Evolutionary conservation across 164 flowering plant genomes (phyloP).

Genomic region (Vitis labrusca): DNA sequence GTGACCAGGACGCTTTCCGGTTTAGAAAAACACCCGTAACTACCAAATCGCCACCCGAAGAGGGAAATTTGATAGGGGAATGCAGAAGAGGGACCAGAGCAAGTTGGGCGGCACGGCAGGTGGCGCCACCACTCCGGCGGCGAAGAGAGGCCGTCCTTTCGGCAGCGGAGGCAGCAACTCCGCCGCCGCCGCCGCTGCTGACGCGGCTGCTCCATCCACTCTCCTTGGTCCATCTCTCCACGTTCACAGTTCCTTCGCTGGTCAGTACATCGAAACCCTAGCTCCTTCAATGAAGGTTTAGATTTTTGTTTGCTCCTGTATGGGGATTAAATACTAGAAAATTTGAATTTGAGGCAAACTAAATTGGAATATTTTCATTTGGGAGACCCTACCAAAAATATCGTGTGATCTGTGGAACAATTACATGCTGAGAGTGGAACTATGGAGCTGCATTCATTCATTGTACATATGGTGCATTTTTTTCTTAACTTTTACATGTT

Average conservation of each 20-base stretch:
- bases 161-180: slow-evolving; percentile 54
- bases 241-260: slow-evolving; percentile 77
- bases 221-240: slow-evolving; percentile 94
- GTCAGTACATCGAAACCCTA: slow-evolving; percentile 37
- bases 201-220: slow-evolving; percentile 59
- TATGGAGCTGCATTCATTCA: too few species aligned
- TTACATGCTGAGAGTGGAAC: too few species aligned
- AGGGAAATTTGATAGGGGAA: slow-evolving; percentile 13
- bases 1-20: slow-evolving; percentile 4
- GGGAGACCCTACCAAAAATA: too few species aligned
- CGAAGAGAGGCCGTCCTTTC: slow-evolving; percentile 90
- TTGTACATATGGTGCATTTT: too few species aligned
- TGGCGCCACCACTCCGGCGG: slow-evolving; percentile 55
- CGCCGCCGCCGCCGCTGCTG: slow-evolving; percentile 47
- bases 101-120: slow-evolving; percentile 59
- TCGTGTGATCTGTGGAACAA: too few species aligned
- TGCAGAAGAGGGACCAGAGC: slow-evolving; percentile 73
- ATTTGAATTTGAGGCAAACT: too few species aligned
- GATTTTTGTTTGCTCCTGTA: too few species aligned
- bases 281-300: neutral
- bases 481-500: too few species aligned
- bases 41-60: neutral
- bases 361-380: too few species aligned
- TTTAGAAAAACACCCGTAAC: slow-evolving; percentile 10
- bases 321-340: neutral